Evolutionary conservation across 2,329 filamentous ascomycete genomes (phyloP).

Genomic region (Allantophomopsis cytisporea): DNA sequence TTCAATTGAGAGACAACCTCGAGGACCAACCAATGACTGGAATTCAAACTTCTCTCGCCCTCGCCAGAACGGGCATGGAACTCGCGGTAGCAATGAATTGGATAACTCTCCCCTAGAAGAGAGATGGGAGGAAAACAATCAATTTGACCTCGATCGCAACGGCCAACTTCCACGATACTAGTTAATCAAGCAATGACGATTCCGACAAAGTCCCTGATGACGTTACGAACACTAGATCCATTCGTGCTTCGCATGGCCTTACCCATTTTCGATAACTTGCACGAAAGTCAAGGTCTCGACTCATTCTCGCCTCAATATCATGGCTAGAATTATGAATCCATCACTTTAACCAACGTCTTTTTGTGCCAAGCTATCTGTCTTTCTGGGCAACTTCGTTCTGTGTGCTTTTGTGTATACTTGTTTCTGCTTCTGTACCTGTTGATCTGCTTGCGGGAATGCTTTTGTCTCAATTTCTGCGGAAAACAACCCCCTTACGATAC

Average conservation of each 20-base stretch:
- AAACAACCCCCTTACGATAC: no score
- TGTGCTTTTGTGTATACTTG: no score
- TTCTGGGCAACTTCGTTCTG: no score
- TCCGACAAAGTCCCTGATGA: conserved; percentile 12
- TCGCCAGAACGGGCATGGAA: conserved; percentile 45
- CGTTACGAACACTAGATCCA: conserved; percentile 9
- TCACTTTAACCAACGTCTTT: no score
- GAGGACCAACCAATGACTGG: conserved; percentile 42
- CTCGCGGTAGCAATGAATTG: conserved; percentile 44
- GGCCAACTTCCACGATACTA: conserved; percentile 10
- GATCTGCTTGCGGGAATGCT: no score
- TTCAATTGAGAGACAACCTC: conserved; percentile 48
- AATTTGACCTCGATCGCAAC: conserved; percentile 19
- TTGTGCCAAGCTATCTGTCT: no score
- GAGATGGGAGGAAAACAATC: conserved; percentile 14
- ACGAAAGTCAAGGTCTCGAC: no score
- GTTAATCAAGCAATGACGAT: conserved; percentile 5
- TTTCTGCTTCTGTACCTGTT: no score
- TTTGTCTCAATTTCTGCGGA: no score
- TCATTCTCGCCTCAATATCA: no score
- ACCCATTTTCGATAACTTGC: no score
- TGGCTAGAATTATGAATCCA: no score
- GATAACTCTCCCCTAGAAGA: conserved; percentile 9
- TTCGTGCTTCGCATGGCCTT: background rate
- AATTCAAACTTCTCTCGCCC: conserved; percentile 42